Evolutionary conservation across 257 asterid species (phyloP), one percentile per base, ranked within the genome.

Genomic region (Cynanchum wilfordii): DNA sequence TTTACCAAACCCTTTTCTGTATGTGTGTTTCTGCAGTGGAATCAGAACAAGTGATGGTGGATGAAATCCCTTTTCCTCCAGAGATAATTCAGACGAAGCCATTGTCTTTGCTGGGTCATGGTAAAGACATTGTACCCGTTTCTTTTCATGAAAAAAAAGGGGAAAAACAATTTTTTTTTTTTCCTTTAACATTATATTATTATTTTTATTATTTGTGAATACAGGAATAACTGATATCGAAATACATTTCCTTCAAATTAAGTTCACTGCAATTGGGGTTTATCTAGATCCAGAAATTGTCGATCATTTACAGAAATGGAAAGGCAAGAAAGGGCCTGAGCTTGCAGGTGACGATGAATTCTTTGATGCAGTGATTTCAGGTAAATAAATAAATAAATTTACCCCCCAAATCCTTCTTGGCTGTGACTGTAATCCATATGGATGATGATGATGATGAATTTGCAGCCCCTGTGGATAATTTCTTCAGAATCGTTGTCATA

Each of bases 221-320:
- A 38, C 87, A 95, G 99, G 99, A 55, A 82, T 92, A 22, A 95
- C 99, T 22, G 98, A 92, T 40, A 83, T 95, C 33, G 99, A 92
- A 91, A 92, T 95, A 68, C 99, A 92, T 65, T 95, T 84, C 78
- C 96, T 95, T 79, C 97, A 95, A 79, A 90, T 95, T 13, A 92
- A 95, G 81, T 92, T 90, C 79, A 95, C 98, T 27, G 99, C 99
- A 17, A 92, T 95, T 24, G 99, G 98, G 42, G 96, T 95, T 73
- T 95, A 95, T 82, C 25, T 92, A 82, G 99, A 95, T 24, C 87
- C 97, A 11, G 73, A 82, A 56, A 86, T 91, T 62, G 79, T 85
- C 59, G 3, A 81, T 4, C 87, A 89, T 82, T 83, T 95, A 66
- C 88, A 81, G 27, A 79, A 78, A 30, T 95, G 96, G 96, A 92